Percentiles rank a stretch among this genome's conserved stretches.
Evolutionary conservation across 805 yeast species (phyloP).

Genomic region (Suhomyces canberraensis): DNA sequence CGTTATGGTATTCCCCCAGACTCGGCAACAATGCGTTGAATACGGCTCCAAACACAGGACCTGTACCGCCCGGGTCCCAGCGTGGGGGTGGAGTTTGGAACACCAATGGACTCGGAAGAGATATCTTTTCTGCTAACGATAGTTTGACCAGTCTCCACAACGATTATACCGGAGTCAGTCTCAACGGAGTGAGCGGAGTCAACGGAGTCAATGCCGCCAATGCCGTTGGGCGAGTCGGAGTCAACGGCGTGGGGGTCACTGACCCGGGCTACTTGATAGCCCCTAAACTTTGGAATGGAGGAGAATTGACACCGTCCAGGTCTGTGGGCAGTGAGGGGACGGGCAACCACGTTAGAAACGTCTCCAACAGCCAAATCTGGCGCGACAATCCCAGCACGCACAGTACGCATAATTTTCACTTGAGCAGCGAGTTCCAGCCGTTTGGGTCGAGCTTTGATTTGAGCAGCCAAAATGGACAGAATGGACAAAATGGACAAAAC

Average conservation of each 20-base stretch:
- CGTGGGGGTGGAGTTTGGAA: constrained; percentile 7
- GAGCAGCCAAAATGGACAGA: no score
- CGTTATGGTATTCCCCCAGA: constrained; percentile 10
- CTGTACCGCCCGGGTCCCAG: not conserved
- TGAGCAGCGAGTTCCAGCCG: constrained; percentile 14
- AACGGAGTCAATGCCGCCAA: not conserved
- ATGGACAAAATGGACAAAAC: no score
- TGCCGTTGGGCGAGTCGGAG: not conserved
- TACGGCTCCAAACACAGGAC: not conserved
- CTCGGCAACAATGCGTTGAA: constrained; percentile 3
- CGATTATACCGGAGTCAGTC: not conserved
- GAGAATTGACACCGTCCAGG: not conserved
- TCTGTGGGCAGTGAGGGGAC: constrained; percentile 2
- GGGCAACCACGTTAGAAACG: constrained; percentile 15
- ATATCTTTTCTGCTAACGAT: constrained; percentile 10
- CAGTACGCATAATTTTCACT: constrained; percentile 8
- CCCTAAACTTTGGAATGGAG: constrained; percentile 9
- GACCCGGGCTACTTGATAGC: constrained; percentile 8
- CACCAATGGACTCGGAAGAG: constrained; percentile 6
- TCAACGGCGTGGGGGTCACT: not conserved
- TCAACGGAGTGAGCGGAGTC: not conserved
- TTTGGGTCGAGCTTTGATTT: constrained; percentile 8
- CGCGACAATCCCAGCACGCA: constrained; percentile 11
- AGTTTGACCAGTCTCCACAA: constrained; percentile 12
- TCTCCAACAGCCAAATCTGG: constrained; percentile 19